Base-by-base conservation (phyloP, 306 rosid species). In the Quillaja saponaria region DNA sequence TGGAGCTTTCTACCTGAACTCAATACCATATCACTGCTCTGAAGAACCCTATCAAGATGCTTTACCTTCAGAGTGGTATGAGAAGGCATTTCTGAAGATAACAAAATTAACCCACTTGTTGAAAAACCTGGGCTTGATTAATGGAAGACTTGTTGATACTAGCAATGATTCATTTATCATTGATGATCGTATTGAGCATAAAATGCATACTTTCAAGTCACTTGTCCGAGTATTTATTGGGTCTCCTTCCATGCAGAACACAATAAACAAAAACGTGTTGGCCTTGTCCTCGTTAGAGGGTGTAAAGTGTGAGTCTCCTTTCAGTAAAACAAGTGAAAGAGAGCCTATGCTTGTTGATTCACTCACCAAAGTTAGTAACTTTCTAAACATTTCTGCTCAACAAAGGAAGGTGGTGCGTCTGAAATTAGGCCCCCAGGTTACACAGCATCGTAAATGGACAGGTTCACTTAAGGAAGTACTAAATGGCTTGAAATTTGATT, bases 361-460 rank as follows among this genome's bases (percentile, higher is more conserved):
- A 3, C 80, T 92, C 3, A 66, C 87, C 49, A 64, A 79, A 75
- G 82, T 86, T 21, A 69, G 94, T 74, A 81, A 85, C 72, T 61
- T 82, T 61, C 75, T 92, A 6, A 63, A 61, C 59, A 74, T 88
- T 19, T 44, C 96, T 63, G 88, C 94, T 17, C 98, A 92, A 42
- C 98, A 92, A 47, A 82, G 90, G 73, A 90, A 88, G 78, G 9
- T 68, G n/a, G 81, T 89, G 45, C 95, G 95, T 25, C 52, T 64
- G 10, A 79, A 67, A 42, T 68, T 81, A 38, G 66, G 78, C 76
- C 84, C 80, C 0, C 95, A 86, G 71, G 87, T 86, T 15, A 86
- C 96, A 0, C 90, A 88, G 19, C 87, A 88, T 20, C 88, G 74
- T 60, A 80, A 84, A 54, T 92, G 87, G 95, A 78, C 67, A 0